Evolutionary conservation across 768 basidiomycete species (phyloP).

Genomic region (Mycena olivaceomarginata): DNA sequence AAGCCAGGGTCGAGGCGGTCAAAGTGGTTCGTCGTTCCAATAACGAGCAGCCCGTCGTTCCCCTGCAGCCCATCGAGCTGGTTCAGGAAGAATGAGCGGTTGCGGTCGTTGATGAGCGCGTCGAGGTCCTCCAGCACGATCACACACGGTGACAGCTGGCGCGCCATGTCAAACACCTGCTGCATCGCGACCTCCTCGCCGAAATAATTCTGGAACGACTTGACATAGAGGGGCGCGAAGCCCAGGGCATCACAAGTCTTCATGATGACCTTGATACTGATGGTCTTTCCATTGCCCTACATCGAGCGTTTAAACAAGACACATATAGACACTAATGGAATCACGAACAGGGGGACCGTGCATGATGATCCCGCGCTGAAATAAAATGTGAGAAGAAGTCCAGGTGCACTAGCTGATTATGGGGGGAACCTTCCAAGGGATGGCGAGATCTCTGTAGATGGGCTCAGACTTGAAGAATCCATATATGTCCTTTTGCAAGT

Average conservation of each 20-base stretch:
- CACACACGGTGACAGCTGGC: conserved; percentile 80
- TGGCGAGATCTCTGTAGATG: conserved; percentile 83
- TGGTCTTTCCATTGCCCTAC: conserved; percentile 89
- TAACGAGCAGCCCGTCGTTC: conserved; percentile 87
- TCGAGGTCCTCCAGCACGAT: conserved; percentile 79
- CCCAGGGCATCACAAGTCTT: conserved; percentile 78
- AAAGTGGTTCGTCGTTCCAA: conserved; percentile 91
- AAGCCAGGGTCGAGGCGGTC: conserved; percentile 87
- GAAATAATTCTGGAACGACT: conserved; percentile 72
- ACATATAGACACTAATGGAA: conserved; percentile 29
- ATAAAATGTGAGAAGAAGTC: conserved; percentile 8
- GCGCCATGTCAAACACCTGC: conserved; percentile 82
- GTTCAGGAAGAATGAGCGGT: conserved; percentile 93
- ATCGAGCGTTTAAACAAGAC: not conserved
- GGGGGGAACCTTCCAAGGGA: conserved; percentile 85
- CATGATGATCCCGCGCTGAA: conserved; percentile 88
- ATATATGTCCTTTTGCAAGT: conserved; percentile 82
- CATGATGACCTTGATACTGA: conserved; percentile 89
- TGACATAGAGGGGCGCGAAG: conserved; percentile 86
- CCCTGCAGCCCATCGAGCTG: conserved; percentile 88
- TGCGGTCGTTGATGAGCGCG: conserved; percentile 84
- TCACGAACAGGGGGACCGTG: conserved; percentile 83
- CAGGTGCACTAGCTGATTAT: not conserved
- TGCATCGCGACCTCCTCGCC: conserved; percentile 84
- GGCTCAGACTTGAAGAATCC: conserved; percentile 88